Evolutionary conservation across 805 yeast genomes (phyloP).

Genomic region (Yamadazyma insecticola): DNA sequence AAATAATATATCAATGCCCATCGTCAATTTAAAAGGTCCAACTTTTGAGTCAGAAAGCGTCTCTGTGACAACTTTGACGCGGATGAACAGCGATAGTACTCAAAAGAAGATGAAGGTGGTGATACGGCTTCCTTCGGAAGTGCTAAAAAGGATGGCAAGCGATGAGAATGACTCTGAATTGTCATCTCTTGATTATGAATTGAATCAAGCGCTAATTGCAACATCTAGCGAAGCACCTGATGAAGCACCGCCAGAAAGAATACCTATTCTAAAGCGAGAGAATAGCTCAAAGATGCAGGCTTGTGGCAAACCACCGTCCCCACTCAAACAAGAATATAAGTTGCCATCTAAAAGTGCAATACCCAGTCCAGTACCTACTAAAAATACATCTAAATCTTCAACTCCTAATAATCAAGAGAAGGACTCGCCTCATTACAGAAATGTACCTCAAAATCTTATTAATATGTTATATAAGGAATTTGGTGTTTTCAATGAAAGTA

Average conservation of each 20-base stretch:
- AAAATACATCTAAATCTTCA: too few relatives aligned
- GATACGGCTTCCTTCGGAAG: slow-evolving; percentile 3
- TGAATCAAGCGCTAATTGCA: slow-evolving; percentile 10
- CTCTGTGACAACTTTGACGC: too few relatives aligned
- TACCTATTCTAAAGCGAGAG: too few relatives aligned
- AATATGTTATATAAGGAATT: slow-evolving; percentile 9
- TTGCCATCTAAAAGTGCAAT: too few relatives aligned
- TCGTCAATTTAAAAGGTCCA: too few relatives aligned
- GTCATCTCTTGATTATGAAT: slow-evolving; percentile 15
- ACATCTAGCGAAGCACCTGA: too few relatives aligned
- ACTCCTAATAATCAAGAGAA: not conserved
- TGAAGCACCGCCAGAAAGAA: too few relatives aligned
- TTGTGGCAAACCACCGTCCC: too few relatives aligned
- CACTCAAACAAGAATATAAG: too few relatives aligned
- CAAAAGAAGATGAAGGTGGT: slow-evolving; percentile 1
- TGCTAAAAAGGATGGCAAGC: not conserved
- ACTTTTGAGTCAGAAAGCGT: not conserved
- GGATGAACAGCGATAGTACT: not conserved
- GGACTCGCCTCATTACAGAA: slow-evolving; percentile 8
- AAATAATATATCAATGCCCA: too few relatives aligned
- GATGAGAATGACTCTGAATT: slow-evolving; percentile 7
- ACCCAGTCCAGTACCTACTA: too few relatives aligned
- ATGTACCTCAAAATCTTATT: slow-evolving; percentile 10
- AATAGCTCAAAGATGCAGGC: too few relatives aligned
- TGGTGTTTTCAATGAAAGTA: slow-evolving; percentile 8